Percentiles rank a stretch among this genome's conserved stretches.
phyloP scores from a whole-genome alignment of 192 early-diverging fungal species.

The Coemansia sp. region DNA sequence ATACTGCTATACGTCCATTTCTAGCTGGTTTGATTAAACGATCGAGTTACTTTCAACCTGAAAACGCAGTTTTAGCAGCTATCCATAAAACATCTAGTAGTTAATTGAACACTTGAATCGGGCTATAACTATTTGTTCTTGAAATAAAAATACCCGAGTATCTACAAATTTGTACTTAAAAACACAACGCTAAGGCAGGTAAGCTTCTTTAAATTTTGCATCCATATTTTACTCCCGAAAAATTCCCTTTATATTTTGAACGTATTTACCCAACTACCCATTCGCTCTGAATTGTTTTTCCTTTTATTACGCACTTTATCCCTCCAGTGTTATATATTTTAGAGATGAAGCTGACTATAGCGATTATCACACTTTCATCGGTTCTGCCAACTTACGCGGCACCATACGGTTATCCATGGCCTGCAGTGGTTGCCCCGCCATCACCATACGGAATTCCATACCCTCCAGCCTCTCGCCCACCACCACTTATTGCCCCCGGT shows the following conservation, averaged over 20 bases:
- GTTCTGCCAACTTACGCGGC: conserved; percentile 14
- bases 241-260: not conserved
- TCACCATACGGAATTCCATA: conserved; percentile 16
- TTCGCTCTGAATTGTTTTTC: not conserved
- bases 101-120: not conserved
- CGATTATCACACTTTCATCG: conserved; percentile 35
- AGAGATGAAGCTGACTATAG: conserved; percentile 40
- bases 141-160: not conserved
- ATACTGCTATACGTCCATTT: conserved; percentile 3
- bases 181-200: too few relatives aligned
- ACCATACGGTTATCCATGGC: conserved; percentile 27
- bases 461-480: conserved; percentile 9
- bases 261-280: not conserved
- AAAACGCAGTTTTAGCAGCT: conserved; percentile 11
- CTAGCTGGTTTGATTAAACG: not conserved
- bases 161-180: too few relatives aligned
- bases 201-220: too few relatives aligned
- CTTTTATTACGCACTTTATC: not conserved
- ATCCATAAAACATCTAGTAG: not conserved
- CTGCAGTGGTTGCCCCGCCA: conserved; percentile 25
- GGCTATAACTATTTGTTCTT: not conserved
- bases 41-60: conserved; percentile 2
- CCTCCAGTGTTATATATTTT: conserved; percentile 2
- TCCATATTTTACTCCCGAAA: not conserved
- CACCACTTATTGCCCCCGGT: conserved; percentile 18